Conservation (phyloP, 306 rosid species). For the Comarum palustre region DNA sequence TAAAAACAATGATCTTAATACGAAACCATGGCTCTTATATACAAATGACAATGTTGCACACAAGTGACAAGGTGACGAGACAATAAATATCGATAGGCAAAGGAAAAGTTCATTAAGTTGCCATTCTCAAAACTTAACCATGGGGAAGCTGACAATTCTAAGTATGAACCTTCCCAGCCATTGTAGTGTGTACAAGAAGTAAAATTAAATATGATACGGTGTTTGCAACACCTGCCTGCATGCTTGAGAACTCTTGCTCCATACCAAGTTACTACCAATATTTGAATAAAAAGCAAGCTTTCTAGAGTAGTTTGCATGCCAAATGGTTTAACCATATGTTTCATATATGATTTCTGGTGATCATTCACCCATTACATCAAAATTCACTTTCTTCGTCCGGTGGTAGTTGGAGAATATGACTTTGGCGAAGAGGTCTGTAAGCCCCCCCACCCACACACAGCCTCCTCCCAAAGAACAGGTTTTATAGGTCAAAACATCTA, state of each 20-base stretch:
- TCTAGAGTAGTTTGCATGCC: background rate
- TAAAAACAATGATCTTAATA: conserved; percentile 23
- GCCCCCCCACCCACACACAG: too few species aligned
- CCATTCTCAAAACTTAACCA: too few species aligned
- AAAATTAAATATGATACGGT: background rate
- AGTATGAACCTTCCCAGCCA: background rate
- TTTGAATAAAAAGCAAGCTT: background rate
- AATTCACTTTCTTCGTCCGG: background rate
- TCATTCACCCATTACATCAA: background rate
- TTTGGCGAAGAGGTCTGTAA: background rate
- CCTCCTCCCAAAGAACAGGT: too few species aligned
- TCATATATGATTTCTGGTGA: background rate
- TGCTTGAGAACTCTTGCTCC: background rate
- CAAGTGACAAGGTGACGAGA: too few species aligned
- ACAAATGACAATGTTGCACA: background rate
- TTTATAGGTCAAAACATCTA: background rate
- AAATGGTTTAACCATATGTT: background rate
- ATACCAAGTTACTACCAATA: background rate
- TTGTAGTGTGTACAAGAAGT: background rate
- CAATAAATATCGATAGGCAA: too few species aligned
- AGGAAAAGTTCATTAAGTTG: too few species aligned
- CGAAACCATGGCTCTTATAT: background rate
- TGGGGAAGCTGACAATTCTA: background rate
- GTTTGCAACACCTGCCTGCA: background rate
- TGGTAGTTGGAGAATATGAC: background rate